Evolutionary conservation across 2,329 filamentous ascomycete species (phyloP).

Genomic region (Arthrobotrys conoides): DNA sequence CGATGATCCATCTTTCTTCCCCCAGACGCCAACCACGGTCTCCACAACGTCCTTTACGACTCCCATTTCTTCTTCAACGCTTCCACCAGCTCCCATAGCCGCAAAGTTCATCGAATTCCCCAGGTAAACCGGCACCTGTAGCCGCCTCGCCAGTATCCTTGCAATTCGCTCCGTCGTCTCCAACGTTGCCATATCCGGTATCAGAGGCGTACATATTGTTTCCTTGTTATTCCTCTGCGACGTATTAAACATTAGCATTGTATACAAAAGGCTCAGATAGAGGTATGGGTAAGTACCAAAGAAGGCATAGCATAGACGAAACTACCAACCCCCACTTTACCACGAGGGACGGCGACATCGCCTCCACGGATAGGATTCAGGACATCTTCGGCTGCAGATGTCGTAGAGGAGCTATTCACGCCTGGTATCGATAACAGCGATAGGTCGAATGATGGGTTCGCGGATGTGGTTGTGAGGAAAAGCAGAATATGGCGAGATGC

Average conservation of each 20-base stretch:
- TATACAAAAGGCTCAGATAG: constrained; percentile 61
- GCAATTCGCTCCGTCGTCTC: constrained; percentile 90
- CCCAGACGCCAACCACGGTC: constrained; percentile 69
- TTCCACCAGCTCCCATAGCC: constrained; percentile 80
- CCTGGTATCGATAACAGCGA: constrained; percentile 66
- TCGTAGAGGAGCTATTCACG: constrained; percentile 32
- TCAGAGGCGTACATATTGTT: constrained; percentile 83
- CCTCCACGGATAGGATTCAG: constrained; percentile 42
- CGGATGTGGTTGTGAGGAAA: constrained; percentile 74
- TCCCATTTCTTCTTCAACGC: constrained; percentile 89
- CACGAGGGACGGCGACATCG: constrained; percentile 64
- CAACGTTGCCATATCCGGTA: constrained; percentile 79
- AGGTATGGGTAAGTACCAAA: constrained; percentile 73
- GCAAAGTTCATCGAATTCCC: constrained; percentile 87
- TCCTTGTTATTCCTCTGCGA: constrained; percentile 69
- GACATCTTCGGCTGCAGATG: constrained; percentile 21
- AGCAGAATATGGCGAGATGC: constrained; percentile 74
- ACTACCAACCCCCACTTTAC: constrained; percentile 78
- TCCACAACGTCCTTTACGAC: constrained; percentile 79
- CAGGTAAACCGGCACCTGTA: constrained; percentile 85
- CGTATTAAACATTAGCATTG: neutral
- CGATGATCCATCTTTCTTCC: constrained; percentile 57
- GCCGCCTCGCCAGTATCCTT: constrained; percentile 82
- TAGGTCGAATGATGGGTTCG: constrained; percentile 68
- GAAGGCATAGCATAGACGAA: constrained; percentile 90